Percentiles rank a stretch among this genome's conserved stretches.
phyloP scores from a whole-genome alignment of 2,329 filamentous ascomycete genomes.

The Pseudogymnoascus sp. region DNA sequence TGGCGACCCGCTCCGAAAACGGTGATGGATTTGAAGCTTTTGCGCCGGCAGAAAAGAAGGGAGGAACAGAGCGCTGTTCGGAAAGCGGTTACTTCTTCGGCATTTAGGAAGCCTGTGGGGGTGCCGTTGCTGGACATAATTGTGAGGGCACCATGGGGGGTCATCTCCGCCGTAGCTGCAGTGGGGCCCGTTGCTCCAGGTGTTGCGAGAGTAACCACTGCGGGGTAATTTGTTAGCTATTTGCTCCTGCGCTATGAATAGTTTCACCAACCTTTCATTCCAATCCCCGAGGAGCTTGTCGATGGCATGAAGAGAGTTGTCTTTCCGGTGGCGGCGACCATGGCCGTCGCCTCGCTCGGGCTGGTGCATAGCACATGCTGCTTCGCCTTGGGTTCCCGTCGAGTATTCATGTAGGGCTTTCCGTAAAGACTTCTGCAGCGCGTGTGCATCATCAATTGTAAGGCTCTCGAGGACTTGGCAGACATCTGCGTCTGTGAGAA shows the following conservation, averaged over 20 bases:
- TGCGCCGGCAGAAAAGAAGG: constrained; percentile 58
- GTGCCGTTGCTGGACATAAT: constrained; percentile 58
- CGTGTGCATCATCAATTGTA: constrained; percentile 45
- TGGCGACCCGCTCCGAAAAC: constrained; percentile 87
- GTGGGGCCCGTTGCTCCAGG: constrained; percentile 21
- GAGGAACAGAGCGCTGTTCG: constrained; percentile 69
- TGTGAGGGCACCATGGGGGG: constrained; percentile 54
- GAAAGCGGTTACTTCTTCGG: constrained; percentile 70
- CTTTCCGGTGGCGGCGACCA: constrained; percentile 44
- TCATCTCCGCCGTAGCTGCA: constrained; percentile 43
- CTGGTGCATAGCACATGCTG: constrained; percentile 42
- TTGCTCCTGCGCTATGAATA: neutral
- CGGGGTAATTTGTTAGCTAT: neutral
- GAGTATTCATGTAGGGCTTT: constrained; percentile 56
- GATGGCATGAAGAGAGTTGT: constrained; percentile 72
- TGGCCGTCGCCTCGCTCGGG: constrained; percentile 45
- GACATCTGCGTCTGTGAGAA: constrained; percentile 54
- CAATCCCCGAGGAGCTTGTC: constrained; percentile 55
- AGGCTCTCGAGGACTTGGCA: constrained; percentile 48
- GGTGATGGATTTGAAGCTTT: constrained; percentile 65
- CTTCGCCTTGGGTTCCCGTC: constrained; percentile 41
- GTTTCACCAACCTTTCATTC: constrained; percentile 53
- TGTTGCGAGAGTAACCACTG: constrained; percentile 58
- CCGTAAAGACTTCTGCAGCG: constrained; percentile 43
- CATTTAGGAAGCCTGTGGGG: constrained; percentile 63